Conservation (phyloP, 129 eudicot species). For the Oenanthe sinensis region DNA sequence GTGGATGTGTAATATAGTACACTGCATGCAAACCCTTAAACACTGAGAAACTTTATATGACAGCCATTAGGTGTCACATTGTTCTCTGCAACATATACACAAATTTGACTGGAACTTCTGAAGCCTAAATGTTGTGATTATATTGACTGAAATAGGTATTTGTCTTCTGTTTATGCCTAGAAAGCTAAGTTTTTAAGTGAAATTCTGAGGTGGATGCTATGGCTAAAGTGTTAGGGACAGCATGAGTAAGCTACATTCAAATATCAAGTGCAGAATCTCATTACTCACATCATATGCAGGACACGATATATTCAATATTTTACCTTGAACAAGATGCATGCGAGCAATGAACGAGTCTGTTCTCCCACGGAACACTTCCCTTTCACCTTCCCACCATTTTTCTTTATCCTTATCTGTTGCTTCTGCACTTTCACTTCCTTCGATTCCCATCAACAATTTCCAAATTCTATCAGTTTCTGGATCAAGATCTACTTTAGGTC, state of each 20-base stretch:
- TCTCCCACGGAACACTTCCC: constrained; percentile 75
- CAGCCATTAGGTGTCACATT: not conserved
- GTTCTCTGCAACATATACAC: not conserved
- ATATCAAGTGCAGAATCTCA: not conserved
- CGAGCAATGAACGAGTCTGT: constrained; percentile 95
- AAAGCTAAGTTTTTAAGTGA: not conserved
- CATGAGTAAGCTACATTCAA: not conserved
- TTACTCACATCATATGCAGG: not conserved
- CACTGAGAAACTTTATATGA: not conserved
- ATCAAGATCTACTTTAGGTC: constrained; percentile 89
- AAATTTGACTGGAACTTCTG: not conserved
- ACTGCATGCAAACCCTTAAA: not conserved
- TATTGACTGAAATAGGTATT: not conserved
- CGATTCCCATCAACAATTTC: constrained; percentile 74
- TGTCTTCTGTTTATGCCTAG: not conserved
- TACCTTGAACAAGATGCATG: constrained; percentile 99
- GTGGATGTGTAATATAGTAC: not conserved
- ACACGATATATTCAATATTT: not conserved
- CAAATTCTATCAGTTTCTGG: constrained; percentile 86
- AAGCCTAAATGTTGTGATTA: not conserved
- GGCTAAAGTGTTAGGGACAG: not conserved
- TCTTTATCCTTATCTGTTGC: constrained; percentile 56
- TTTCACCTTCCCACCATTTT: constrained; percentile 93
- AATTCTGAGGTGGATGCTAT: not conserved
- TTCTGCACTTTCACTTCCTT: constrained; percentile 52